Conservation (phyloP, 2,329 filamentous ascomycete species). For the Hymenoscyphus scutula region DNA sequence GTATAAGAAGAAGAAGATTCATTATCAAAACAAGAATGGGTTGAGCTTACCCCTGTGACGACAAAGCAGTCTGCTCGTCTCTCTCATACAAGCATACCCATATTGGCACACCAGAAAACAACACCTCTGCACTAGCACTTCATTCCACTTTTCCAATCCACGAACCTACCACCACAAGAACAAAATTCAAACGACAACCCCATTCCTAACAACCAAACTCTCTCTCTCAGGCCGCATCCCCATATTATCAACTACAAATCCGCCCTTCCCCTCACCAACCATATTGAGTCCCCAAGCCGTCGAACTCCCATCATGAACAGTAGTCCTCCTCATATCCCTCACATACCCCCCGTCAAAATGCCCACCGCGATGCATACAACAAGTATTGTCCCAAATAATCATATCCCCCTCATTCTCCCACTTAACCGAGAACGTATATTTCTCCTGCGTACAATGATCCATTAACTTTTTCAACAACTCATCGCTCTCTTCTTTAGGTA, state of each 20-base stretch:
- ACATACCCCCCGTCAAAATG: slow-evolving; percentile 47
- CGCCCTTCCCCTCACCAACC: slow-evolving; percentile 28
- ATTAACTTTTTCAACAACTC: slow-evolving; percentile 44
- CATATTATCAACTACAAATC: slow-evolving; percentile 22
- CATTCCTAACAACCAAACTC: background rate
- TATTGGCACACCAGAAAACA: too few relatives aligned
- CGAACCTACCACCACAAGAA: too few relatives aligned
- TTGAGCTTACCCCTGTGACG: too few relatives aligned
- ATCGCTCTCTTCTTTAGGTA: slow-evolving; percentile 35
- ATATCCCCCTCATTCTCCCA: slow-evolving; percentile 52
- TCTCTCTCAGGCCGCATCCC: background rate
- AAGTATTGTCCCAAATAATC: slow-evolving; percentile 59
- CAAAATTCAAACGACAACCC: background rate
- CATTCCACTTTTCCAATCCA: too few relatives aligned
- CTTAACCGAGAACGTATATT: slow-evolving; percentile 45
- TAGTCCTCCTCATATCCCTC: slow-evolving; percentile 55
- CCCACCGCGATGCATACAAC: slow-evolving; percentile 54
- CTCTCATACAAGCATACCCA: too few relatives aligned
- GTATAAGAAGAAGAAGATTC: too few relatives aligned
- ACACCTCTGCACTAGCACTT: too few relatives aligned
- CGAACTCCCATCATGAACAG: slow-evolving; percentile 49
- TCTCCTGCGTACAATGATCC: slow-evolving; percentile 46
- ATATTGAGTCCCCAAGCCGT: slow-evolving; percentile 46
- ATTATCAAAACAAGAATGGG: too few relatives aligned
- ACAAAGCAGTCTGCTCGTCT: too few relatives aligned